Evolutionary conservation across 805 yeast genomes (phyloP).

Genomic region (Saturnispora dispora): DNA sequence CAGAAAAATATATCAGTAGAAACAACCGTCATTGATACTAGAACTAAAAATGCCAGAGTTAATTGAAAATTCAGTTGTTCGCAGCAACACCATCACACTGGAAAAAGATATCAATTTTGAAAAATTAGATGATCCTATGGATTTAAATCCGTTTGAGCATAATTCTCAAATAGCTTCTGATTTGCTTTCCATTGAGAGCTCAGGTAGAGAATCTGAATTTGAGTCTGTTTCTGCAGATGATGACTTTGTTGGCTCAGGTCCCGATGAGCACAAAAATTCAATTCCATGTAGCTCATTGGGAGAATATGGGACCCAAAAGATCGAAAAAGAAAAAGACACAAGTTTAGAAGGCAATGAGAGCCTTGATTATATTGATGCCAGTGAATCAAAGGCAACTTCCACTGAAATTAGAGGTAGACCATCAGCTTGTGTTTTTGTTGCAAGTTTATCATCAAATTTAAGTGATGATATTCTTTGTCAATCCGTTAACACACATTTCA

Average conservation of each 20-base stretch:
- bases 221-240: neutral
- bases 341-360: neutral
- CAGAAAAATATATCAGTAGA: neutral
- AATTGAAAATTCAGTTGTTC: neutral
- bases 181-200: neutral
- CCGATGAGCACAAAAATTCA: constrained; percentile 2
- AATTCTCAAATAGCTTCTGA: neutral
- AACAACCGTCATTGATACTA: neutral
- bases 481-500: constrained; percentile 61
- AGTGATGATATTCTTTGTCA: constrained; percentile 64
- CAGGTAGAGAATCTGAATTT: neutral
- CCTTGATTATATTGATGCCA: neutral
- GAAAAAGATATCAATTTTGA: neutral
- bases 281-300: neutral
- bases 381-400: constrained; percentile 10
- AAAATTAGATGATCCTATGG: neutral
- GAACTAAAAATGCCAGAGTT: neutral
- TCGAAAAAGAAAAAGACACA: constrained; percentile 4
- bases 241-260: neutral
- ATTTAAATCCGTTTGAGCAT: neutral
- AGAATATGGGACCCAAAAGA: neutral
- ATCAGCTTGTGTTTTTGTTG: constrained; percentile 82
- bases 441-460: constrained; percentile 59
- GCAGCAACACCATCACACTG: neutral
- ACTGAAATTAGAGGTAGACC: constrained; percentile 49